A percentile compares a stretch with the other conserved stretches of the same genome.
These are phyloP conservation scores for Neonectria ditissima DNA, from an alignment of 2,329 filamentous ascomycete species.

Conservation along the genomic window DNA sequence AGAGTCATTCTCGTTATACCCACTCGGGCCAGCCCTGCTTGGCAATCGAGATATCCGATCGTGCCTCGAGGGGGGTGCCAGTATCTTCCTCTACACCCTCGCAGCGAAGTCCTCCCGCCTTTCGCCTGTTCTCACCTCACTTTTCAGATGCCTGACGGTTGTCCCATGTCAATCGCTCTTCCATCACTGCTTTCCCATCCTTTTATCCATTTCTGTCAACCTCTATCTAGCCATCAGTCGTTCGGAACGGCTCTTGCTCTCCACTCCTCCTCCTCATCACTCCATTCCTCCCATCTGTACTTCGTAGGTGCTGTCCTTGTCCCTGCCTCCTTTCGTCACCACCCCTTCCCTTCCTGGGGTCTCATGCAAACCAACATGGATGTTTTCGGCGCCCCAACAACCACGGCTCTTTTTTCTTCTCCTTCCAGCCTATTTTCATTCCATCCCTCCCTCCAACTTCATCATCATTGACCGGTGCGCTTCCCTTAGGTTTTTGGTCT, in stretches of 20 bases:
- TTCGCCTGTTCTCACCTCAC: slow-evolving; percentile 26
- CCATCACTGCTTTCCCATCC: slow-evolving; percentile 27
- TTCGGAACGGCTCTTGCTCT: slow-evolving; percentile 16
- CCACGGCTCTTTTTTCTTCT: background rate
- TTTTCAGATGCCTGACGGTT: slow-evolving; percentile 31
- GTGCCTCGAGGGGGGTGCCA: slow-evolving; percentile 33
- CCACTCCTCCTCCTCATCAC: slow-evolving; percentile 24
- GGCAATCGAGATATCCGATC: slow-evolving; percentile 45
- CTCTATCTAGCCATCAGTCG: slow-evolving; percentile 24
- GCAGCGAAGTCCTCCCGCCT: slow-evolving; percentile 25
- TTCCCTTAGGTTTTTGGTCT: slow-evolving; percentile 5
- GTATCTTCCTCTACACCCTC: slow-evolving; percentile 31
- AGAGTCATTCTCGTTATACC: slow-evolving; percentile 24
- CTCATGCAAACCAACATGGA: slow-evolving; percentile 21
- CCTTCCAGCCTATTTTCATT: slow-evolving; percentile 4
- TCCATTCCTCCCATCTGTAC: slow-evolving; percentile 27
- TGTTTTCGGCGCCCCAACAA: slow-evolving; percentile 19
- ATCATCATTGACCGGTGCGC: slow-evolving; percentile 17
- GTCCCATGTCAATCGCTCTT: slow-evolving; percentile 36
- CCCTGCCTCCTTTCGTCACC: slow-evolving; percentile 22
- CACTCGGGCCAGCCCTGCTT: slow-evolving; percentile 33
- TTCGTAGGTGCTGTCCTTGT: slow-evolving; percentile 29
- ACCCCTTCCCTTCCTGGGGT: slow-evolving; percentile 10
- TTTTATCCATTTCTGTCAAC: slow-evolving; percentile 28
- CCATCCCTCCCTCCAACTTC: background rate